Percentiles rank a stretch among this genome's conserved stretches.
These are phyloP conservation scores for Solanum clarkiae DNA, from an alignment of 257 asterid species.

Conservation along the genomic window DNA sequence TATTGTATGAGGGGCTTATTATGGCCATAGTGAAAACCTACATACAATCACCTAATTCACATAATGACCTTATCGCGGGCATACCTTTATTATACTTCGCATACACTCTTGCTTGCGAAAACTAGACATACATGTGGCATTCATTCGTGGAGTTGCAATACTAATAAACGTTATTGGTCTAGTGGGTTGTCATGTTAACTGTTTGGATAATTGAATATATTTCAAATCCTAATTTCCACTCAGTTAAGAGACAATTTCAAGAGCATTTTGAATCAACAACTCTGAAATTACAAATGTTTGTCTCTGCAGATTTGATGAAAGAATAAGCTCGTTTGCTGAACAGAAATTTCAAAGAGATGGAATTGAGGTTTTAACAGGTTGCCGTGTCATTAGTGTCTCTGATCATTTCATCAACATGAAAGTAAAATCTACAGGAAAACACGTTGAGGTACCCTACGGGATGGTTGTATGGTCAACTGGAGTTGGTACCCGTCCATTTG, in stretches of 20 bases:
- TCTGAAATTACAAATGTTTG: not conserved
- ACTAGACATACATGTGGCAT: not conserved
- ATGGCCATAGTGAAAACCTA: not conserved
- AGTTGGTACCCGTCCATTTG: slow-evolving; percentile 85
- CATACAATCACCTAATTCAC: not conserved
- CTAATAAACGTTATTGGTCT: not conserved
- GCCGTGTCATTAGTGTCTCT: slow-evolving; percentile 77
- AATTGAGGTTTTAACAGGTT: slow-evolving; percentile 67
- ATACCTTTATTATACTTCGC: not conserved
- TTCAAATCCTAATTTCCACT: not conserved
- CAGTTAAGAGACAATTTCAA: not conserved
- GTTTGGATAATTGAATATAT: not conserved
- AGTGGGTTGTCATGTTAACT: not conserved
- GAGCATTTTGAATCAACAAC: not conserved
- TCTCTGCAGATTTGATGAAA: slow-evolving; percentile 77
- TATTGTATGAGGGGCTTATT: not conserved
- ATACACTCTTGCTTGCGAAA: not conserved
- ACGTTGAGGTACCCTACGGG: slow-evolving; percentile 71
- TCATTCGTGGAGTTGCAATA: not conserved
- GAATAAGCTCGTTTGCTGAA: slow-evolving; percentile 90
- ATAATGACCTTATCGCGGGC: not conserved
- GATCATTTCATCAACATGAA: slow-evolving; percentile 64
- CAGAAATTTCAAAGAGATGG: slow-evolving; percentile 83
- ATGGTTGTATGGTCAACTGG: slow-evolving; percentile 99
- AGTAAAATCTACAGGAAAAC: slow-evolving; percentile 54